phyloP scores from a whole-genome alignment of 2,329 filamentous ascomycete genomes.

The Furcasterigmium sp. region DNA sequence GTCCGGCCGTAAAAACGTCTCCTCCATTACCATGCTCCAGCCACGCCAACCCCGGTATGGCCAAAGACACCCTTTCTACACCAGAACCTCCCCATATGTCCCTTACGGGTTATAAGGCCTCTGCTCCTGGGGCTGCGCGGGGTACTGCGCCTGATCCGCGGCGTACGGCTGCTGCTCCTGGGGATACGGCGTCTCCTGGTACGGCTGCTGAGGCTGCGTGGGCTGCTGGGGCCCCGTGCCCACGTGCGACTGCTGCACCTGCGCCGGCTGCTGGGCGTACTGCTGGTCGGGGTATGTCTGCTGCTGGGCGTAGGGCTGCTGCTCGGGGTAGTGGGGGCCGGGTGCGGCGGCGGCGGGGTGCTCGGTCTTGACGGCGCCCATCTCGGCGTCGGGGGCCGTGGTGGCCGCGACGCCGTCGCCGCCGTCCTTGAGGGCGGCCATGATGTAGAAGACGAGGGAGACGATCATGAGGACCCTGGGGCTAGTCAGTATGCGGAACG shows the following conservation, averaged over 20 bases:
- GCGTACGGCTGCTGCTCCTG: no score
- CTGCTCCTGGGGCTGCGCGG: no score
- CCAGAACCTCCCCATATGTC: no score
- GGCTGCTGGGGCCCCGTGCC: no score
- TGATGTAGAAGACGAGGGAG: constrained; percentile 44
- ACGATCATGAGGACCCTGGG: constrained; percentile 31
- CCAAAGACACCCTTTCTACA: not conserved
- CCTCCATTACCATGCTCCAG: no score
- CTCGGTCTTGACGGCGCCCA: constrained; percentile 1
- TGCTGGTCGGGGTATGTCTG: not conserved
- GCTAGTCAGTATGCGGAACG: not conserved
- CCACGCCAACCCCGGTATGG: no score
- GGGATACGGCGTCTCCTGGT: no score
- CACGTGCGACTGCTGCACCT: no score
- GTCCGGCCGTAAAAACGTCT: no score
- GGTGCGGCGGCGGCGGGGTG: not conserved
- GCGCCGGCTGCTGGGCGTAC: not conserved
- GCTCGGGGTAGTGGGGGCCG: not conserved
- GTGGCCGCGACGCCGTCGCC: not conserved
- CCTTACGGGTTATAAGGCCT: not conserved
- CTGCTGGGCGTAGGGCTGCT: constrained; percentile 1
- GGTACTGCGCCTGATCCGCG: no score
- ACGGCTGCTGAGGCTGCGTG: no score
- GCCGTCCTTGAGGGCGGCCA: constrained; percentile 31
- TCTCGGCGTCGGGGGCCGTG: constrained; percentile 19